Evolutionary conservation across 1,284 basidiomycete species (phyloP), one percentile per base, ranked within the genome.

Genomic region (Agaricales sp.): DNA sequence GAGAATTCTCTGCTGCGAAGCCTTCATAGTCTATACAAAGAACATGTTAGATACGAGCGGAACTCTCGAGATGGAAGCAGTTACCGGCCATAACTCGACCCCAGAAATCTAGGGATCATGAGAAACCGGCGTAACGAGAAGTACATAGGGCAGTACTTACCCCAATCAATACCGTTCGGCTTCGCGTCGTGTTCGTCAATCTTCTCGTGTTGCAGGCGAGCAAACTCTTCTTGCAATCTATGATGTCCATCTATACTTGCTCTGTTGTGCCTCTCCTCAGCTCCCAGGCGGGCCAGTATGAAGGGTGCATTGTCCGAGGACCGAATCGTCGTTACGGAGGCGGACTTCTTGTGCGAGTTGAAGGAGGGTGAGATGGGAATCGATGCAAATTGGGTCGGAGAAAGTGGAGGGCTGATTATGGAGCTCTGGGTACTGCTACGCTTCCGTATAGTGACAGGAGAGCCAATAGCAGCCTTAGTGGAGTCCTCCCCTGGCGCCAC

Each of bases 31-130:
- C 90, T 82, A 54, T 20, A 21, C 13, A 16, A 39, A 13, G 24
- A 22, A 25, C 20, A 18, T 48, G 37, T 43, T 49, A 45, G 22
- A 39, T 41, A 20, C 18, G 48, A 51, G 30, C 43, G 22, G 46
- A 11, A 4, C 8, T 19, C 14, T 23, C 13, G 4, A 22, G 22
- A 23, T 22, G 35, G 43, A 49, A 39, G 39, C 1, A 57, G 64
- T 51, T 51, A 86, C 87, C 87, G 55, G 85, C 88, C 62, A 99
- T 90, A 4, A 99, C 93, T 14, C 77, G 77, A 1, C 96, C 95
- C 95, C 96, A 99, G 68, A 98, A 99, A 56, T 87, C 86, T 96
- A 68, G 26, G 45, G 19, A 62, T 41, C 22, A 52, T 23, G 38
- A 52, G 47, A 53, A 12, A 48, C 51, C 41, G 43, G 38, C 13